A percentile compares a stretch with the other conserved stretches of the same genome.
phyloP scores from a whole-genome alignment of 225 moss, liverwort and hornwort genomes.

The Pseudoscleropodium purum region DNA sequence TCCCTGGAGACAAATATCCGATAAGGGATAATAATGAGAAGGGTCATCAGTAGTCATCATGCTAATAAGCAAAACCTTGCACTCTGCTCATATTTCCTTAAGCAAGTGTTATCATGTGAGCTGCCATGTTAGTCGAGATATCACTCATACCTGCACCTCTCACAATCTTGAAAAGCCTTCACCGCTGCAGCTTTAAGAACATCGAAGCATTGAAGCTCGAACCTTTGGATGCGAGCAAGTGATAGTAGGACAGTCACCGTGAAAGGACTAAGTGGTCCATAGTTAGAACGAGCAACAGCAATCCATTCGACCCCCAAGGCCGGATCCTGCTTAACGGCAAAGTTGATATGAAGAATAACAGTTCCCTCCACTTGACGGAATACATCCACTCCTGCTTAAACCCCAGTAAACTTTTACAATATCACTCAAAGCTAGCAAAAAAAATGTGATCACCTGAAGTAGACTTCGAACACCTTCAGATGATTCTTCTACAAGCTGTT shows the following conservation, averaged over 20 bases:
- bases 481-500: not conserved
- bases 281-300: constrained; percentile 51
- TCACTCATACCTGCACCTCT: constrained; percentile 64
- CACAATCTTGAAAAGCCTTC: constrained; percentile 67
- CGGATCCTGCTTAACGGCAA: constrained; percentile 86
- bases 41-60: not conserved
- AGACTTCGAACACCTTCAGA: not conserved
- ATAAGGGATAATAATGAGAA: not conserved
- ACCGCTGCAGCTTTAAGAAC: constrained; percentile 64
- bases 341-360: constrained; percentile 80
- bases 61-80: not conserved
- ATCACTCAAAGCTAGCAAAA: not conserved
- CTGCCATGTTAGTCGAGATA: not conserved
- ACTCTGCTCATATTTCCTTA: not conserved
- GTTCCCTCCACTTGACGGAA: constrained; percentile 82
- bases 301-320: constrained; percentile 76
- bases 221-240: constrained; percentile 80
- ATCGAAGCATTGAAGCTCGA: constrained; percentile 73
- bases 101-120: not conserved
- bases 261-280: constrained; percentile 57
- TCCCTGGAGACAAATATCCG: constrained; percentile 31
- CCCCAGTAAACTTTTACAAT: not conserved
- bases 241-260: constrained; percentile 75
- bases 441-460: not conserved
- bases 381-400: constrained; percentile 37